A percentile compares a stretch with the other conserved stretches of the same genome.
These are phyloP conservation scores for Camellia lanceoleosa DNA, from an alignment of 148 eudicot species.

Conservation along the genomic window DNA sequence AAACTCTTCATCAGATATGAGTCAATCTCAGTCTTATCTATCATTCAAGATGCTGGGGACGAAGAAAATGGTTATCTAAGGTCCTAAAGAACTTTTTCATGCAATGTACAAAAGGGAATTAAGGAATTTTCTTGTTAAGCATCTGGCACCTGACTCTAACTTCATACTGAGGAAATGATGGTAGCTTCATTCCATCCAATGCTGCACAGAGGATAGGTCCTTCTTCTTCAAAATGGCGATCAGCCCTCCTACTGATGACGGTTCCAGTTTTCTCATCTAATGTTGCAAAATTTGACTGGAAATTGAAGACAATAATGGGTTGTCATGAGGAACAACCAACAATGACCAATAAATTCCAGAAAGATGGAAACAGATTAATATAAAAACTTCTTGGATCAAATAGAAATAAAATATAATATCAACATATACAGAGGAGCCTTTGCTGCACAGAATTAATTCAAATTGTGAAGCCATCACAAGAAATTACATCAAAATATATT, in stretches of 20 bases:
- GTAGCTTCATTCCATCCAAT: constrained; percentile 86
- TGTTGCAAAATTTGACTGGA: constrained; percentile 96
- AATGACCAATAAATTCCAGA: background rate
- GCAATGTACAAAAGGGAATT: background rate
- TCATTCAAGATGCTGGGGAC: background rate
- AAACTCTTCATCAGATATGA: background rate
- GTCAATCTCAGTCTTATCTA: background rate
- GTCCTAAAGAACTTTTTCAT: background rate
- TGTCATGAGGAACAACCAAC: background rate
- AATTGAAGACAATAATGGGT: background rate
- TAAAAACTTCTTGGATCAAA: background rate
- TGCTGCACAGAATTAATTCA: background rate
- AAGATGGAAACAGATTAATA: background rate
- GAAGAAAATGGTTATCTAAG: background rate
- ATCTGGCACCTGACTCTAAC: constrained; percentile 80
- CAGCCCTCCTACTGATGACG: constrained; percentile 91
- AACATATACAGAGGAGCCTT: constrained; percentile 1
- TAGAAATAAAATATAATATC: background rate
- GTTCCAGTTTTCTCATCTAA: constrained; percentile 80
- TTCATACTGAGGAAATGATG: constrained; percentile 82
- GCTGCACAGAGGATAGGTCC: constrained; percentile 96
- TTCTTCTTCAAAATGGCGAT: constrained; percentile 98
- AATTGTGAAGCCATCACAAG: background rate
- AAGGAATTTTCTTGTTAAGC: constrained; percentile 6
- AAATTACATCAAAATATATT: background rate